Conservation (phyloP, 768 basidiomycete genomes). For the Podaxis sp. region DNA sequence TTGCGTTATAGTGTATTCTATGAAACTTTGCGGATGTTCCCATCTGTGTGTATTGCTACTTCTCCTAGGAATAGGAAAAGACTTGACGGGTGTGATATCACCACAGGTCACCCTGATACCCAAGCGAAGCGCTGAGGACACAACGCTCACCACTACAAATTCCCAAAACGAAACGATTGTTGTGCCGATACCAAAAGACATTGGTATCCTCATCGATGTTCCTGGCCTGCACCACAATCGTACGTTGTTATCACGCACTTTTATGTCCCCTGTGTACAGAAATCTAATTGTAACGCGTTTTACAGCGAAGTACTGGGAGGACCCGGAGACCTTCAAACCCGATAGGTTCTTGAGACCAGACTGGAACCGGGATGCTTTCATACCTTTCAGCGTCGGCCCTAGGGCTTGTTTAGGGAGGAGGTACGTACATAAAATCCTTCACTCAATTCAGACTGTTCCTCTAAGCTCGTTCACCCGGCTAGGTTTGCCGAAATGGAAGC, state of each 20-base stretch:
- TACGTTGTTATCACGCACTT: slow-evolving; percentile 21
- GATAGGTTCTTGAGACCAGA: slow-evolving; percentile 17
- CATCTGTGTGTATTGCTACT: slow-evolving; percentile 26
- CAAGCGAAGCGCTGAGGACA: slow-evolving; percentile 46
- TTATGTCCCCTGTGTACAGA: neutral
- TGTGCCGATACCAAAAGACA: slow-evolving; percentile 42
- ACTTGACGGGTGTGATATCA: no score
- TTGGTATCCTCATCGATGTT: slow-evolving; percentile 31
- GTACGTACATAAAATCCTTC: slow-evolving; percentile 21
- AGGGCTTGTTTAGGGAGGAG: slow-evolving; percentile 44
- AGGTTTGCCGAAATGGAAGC: slow-evolving; percentile 49
- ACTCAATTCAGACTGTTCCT: no score
- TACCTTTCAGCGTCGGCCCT: slow-evolving; percentile 29
- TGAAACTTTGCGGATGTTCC: slow-evolving; percentile 41
- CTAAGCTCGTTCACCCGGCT: neutral
- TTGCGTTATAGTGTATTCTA: slow-evolving; percentile 32
- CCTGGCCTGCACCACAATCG: slow-evolving; percentile 51
- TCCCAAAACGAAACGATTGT: slow-evolving; percentile 34
- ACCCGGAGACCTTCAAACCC: slow-evolving; percentile 37
- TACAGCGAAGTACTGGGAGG: slow-evolving; percentile 45
- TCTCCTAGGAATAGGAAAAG: no score
- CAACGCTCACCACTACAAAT: slow-evolving; percentile 32
- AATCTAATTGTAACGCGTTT: neutral
- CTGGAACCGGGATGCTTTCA: slow-evolving; percentile 20
- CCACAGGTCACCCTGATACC: slow-evolving; percentile 39